These are phyloP conservation scores for Rhododendron ovatum DNA, from an alignment of 148 eudicot species.

Conservation along the genomic window DNA sequence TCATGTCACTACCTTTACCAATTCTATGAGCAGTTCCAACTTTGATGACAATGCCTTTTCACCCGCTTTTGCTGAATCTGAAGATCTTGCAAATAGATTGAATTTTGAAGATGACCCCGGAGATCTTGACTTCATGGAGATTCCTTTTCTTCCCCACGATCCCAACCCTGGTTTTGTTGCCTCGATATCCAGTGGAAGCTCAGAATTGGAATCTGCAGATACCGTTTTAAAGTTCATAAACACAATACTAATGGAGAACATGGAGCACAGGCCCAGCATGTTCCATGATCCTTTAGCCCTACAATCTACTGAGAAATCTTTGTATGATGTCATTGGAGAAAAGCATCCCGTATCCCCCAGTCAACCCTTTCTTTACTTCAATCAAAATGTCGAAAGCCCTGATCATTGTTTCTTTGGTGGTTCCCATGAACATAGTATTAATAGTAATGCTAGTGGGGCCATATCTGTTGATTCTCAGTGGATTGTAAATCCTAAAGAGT, in stretches of 20 bases:
- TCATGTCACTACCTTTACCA: not conserved
- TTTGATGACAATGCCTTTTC: slow-evolving; percentile 6
- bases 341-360: slow-evolving; percentile 27
- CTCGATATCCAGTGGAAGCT: slow-evolving; percentile 18
- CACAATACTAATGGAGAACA: slow-evolving; percentile 42
- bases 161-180: slow-evolving; percentile 11
- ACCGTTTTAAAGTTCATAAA: slow-evolving; percentile 32
- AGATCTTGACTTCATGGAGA: slow-evolving; percentile 15
- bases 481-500: slow-evolving; percentile 29
- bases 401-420: slow-evolving; percentile 30
- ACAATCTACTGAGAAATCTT: slow-evolving; percentile 42
- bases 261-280: slow-evolving; percentile 44
- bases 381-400: slow-evolving; percentile 38
- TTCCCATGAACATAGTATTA: slow-evolving; percentile 33
- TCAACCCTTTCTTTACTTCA: slow-evolving; percentile 26
- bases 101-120: slow-evolving; percentile 4
- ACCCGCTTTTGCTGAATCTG: slow-evolving; percentile 8
- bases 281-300: slow-evolving; percentile 48
- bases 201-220: slow-evolving; percentile 29
- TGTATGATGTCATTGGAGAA: slow-evolving; percentile 37
- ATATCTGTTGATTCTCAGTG: slow-evolving; percentile 25
- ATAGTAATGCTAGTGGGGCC: slow-evolving; percentile 24
- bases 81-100: not conserved
- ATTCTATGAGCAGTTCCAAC: not conserved
- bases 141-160: slow-evolving; percentile 7